These are phyloP conservation scores for Podospora appendiculata DNA, from an alignment of 495 filamentous ascomycete species.

Conservation along the genomic window DNA sequence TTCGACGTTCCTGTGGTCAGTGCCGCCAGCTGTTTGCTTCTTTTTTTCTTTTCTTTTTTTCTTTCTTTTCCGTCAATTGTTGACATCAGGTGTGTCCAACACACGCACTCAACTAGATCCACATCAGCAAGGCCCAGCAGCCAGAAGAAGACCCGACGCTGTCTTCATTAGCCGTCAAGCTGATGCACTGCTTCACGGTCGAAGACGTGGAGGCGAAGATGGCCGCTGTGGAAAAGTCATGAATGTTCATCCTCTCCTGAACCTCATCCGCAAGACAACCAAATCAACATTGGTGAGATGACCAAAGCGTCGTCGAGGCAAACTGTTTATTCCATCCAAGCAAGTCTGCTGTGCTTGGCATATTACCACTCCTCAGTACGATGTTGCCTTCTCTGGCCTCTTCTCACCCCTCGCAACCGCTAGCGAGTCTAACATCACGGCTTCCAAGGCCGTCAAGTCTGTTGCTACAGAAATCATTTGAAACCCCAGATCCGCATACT, in stretches of 20 bases:
- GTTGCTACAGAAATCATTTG: slow-evolving; percentile 65
- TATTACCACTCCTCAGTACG: slow-evolving; percentile 17
- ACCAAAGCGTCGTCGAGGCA: no score
- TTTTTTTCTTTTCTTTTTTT: background rate
- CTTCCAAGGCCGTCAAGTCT: slow-evolving; percentile 49
- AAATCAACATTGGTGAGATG: background rate
- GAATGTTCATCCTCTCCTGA: slow-evolving; percentile 3
- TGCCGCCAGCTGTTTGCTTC: background rate
- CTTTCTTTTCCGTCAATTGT: background rate
- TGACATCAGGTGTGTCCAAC: no score
- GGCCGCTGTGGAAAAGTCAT: slow-evolving; percentile 49
- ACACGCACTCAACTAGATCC: slow-evolving; percentile 44
- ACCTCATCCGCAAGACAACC: background rate
- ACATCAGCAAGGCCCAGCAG: slow-evolving; percentile 46
- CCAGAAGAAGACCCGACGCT: slow-evolving; percentile 41
- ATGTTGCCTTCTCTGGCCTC: slow-evolving; percentile 18
- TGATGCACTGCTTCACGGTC: slow-evolving; percentile 77
- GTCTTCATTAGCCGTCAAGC: slow-evolving; percentile 56
- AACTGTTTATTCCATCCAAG: no score
- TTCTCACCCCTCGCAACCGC: slow-evolving; percentile 37
- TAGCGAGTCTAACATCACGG: slow-evolving; percentile 35
- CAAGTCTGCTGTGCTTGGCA: background rate
- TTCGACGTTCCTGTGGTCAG: slow-evolving; percentile 82
- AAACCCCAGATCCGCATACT: slow-evolving; percentile 61
- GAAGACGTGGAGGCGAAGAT: slow-evolving; percentile 65